Evolutionary conservation across 306 rosid species (phyloP), one percentile per base, ranked within the genome.

Genomic region (Rosa multiflora): DNA sequence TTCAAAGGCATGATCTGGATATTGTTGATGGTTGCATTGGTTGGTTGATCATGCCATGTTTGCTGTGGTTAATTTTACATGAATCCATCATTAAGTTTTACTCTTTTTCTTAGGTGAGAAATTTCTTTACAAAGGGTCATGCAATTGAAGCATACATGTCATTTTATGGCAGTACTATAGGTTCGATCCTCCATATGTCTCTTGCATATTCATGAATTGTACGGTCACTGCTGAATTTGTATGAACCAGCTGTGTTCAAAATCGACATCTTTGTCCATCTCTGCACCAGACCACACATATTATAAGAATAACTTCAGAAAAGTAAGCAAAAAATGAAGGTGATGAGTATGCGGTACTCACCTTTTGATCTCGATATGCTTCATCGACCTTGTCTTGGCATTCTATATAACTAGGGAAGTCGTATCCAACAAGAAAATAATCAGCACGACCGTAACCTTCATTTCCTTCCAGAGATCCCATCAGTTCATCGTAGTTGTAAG

Each of bases 211-310:
- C 98, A 44, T 88, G 99, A 80, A 95, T 95, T 32, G 99, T 93
- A 77, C 99, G 86, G 87, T 95, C 99, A 64, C 99, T 95, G 92
- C 99, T 95, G 67, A 95, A 95, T 94, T 93, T 95, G 94, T 68
- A 78, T 10, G 99, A 95, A 39, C 98, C 99, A 11, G 99, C 98
- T 43, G 99, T 93, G 69, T 95, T 95, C 91, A 93, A 78, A 74
- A 95, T 95, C 66, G 99, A 93, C 99, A 95, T 95, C 85, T 83
- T 87, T 29, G 98, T 91, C 99, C 99, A 95, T 84, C 66, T 85
- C 99, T 94, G 93, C 83, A 42, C 55, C 20, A 29, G 68, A 29
- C 39, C 7, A 62, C 37, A 26, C 15, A 62, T 29, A 29, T 5
- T 5, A 62, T 29, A 13, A 62, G 68, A 26, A 61, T 37, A 62